Evolutionary conservation across 1,284 basidiomycete genomes (phyloP), one percentile per base, ranked within the genome.

Genomic region (Xerocomus nothofagi): DNA sequence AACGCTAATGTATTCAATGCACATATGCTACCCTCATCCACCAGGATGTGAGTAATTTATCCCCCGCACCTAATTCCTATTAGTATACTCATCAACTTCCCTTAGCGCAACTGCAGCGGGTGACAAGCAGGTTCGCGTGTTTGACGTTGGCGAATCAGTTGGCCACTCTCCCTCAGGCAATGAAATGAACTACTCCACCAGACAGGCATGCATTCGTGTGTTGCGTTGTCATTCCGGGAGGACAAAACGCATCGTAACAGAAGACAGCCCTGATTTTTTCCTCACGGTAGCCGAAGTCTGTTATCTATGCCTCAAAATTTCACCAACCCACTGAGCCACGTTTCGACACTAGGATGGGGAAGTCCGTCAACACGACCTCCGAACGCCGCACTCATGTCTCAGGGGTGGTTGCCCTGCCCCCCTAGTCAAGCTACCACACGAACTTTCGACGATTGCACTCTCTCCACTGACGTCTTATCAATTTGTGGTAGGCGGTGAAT

Each of bases 281-380:
- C 69, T 98, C 29, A 91, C 91, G 0, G 91, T 93, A 12, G 80
- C 84, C 17, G 93, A 93, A 75, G 90, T 89, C 54, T 54, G 77
- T n/a, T 42, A 32, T 30, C 17, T 30, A 12, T 38, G 29, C 11
- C 21, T 29, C 27, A 30, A 11, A 17, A 44, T 37, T 39, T 39
- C 44, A 15, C 44, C 29, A 40, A 14, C 44, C 17, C 20, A 34
- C 53, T 48, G 17, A 57, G 20, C 26, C 21, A 45, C 29, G 31
- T 46, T 50, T 38, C 32, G 41, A 21, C 33, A 36, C 10, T 56
- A 86, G 74, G 84, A 86, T 62, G 84, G 81, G 1, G 74, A 80
- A n/a, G 84, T 86, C 10, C 80, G 93, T 24, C 93, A 96, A 66
- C 92, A 95, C 65, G 94, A 97, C 67, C 71, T 97, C 21, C 78